phyloP scores from a whole-genome alignment of 116 monocot species.

The Zostera marina region DNA sequence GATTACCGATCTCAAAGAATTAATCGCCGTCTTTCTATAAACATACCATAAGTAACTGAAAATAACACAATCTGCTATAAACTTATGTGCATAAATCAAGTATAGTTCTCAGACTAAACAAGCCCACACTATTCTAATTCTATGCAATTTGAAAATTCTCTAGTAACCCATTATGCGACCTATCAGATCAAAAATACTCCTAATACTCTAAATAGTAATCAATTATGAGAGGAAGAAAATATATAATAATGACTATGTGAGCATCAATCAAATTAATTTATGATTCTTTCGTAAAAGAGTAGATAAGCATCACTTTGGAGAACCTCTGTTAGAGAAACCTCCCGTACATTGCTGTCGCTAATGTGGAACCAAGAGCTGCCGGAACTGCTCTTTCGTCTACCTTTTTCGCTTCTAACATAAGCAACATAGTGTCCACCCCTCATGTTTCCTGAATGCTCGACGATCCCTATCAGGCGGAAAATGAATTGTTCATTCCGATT shows the following conservation, averaged over 20 bases:
- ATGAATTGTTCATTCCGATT: conserved; percentile 5
- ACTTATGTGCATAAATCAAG: too few relatives aligned
- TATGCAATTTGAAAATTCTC: too few relatives aligned
- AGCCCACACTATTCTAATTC: too few relatives aligned
- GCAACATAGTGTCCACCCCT: conserved; percentile 44
- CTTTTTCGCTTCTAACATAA: conserved; percentile 47
- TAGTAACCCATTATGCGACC: too few relatives aligned
- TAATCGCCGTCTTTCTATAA: too few relatives aligned
- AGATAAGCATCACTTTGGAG: conserved; percentile 78
- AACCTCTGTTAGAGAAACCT: conserved; percentile 49
- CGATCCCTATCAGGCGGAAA: conserved; percentile 31
- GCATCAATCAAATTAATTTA: background rate
- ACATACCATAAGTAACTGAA: too few relatives aligned
- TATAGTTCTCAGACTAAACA: too few relatives aligned
- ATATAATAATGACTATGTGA: background rate
- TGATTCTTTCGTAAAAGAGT: conserved; percentile 54
- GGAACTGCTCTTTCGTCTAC: conserved; percentile 6
- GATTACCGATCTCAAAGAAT: too few relatives aligned
- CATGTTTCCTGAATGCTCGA: conserved; percentile 44
- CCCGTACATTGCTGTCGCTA: conserved; percentile 44
- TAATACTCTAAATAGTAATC: too few relatives aligned
- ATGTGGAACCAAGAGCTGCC: conserved; percentile 52
- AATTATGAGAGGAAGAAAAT: background rate
- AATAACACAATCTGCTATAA: too few relatives aligned
- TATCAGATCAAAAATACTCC: too few relatives aligned